Conservation (phyloP, 345 rosid genomes). For the Lagerstroemia speciosa region DNA sequence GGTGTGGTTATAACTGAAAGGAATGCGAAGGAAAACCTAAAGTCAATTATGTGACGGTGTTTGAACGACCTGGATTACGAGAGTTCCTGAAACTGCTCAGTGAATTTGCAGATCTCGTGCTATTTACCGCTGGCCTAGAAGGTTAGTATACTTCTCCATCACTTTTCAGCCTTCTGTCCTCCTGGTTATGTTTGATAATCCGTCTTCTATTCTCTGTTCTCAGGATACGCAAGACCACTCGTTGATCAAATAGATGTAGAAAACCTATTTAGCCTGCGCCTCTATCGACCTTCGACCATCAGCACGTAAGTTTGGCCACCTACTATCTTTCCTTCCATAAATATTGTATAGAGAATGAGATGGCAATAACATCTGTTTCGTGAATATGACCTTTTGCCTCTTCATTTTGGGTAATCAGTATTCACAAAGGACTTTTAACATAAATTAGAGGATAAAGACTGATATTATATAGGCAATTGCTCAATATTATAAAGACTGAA, state of each 20-base stretch:
- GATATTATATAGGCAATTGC: not conserved
- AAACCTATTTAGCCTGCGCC: constrained; percentile 58
- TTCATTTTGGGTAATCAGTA: not conserved
- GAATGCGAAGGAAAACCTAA: constrained; percentile 65
- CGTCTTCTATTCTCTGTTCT: constrained; percentile 6
- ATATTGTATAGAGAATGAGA: not conserved
- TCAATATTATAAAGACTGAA: not conserved
- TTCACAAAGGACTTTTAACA: not conserved
- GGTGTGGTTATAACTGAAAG: constrained; percentile 31
- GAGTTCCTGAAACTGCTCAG: constrained; percentile 65
- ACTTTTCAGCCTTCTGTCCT: not conserved
- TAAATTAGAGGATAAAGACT: not conserved
- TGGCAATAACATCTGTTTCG: not conserved
- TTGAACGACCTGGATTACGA: constrained; percentile 85
- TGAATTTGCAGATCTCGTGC: constrained; percentile 71
- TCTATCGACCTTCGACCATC: constrained; percentile 90
- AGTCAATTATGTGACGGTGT: constrained; percentile 75
- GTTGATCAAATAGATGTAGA: constrained; percentile 75
- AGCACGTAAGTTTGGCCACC: constrained; percentile 58
- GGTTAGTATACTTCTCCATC: constrained; percentile 34
- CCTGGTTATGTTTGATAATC: not conserved
- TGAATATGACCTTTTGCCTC: not conserved
- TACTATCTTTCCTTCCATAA: not conserved
- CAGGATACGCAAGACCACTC: constrained; percentile 95
- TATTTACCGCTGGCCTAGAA: constrained; percentile 96